A percentile compares a stretch with the other conserved stretches of the same genome.
Evolutionary conservation across 306 rosid genomes (phyloP).

Genomic region (Clitoria ternatea): DNA sequence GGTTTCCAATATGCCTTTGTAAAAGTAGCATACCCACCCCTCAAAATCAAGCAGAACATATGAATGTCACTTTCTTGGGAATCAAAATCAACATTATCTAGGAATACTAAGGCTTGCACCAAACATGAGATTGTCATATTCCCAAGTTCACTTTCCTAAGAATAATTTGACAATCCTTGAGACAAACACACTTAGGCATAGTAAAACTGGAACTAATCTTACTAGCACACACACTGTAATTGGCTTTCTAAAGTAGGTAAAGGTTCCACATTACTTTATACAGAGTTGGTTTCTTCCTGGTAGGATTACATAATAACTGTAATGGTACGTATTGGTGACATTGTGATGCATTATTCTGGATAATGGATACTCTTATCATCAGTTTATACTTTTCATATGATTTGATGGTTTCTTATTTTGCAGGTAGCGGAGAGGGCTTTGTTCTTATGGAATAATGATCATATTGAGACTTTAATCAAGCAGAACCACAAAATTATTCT

Average conservation of each 20-base stretch:
- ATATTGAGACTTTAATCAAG: conserved; percentile 72
- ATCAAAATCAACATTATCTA: not conserved
- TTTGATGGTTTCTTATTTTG: conserved; percentile 21
- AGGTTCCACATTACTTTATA: not conserved
- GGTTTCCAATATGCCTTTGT: not conserved
- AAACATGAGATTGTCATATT: not conserved
- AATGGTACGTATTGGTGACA: not conserved
- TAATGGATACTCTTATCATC: not conserved
- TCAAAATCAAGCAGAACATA: not conserved
- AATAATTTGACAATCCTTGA: not conserved
- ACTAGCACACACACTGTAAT: not conserved
- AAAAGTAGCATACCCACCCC: not conserved
- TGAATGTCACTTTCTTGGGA: not conserved
- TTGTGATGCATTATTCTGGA: conserved; percentile 5
- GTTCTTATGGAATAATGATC: conserved; percentile 94
- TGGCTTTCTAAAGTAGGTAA: not conserved
- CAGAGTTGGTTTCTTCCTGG: not conserved
- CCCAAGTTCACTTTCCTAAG: not conserved
- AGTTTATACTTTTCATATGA: not conserved
- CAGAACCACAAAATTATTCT: conserved; percentile 71
- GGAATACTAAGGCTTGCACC: not conserved
- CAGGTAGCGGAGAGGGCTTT: conserved; percentile 98
- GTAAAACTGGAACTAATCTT: not conserved
- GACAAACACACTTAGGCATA: not conserved
- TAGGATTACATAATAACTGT: not conserved